Conservation (phyloP, 208 protist genomes). For the Leptomonas pyrrhocoris region DNA sequence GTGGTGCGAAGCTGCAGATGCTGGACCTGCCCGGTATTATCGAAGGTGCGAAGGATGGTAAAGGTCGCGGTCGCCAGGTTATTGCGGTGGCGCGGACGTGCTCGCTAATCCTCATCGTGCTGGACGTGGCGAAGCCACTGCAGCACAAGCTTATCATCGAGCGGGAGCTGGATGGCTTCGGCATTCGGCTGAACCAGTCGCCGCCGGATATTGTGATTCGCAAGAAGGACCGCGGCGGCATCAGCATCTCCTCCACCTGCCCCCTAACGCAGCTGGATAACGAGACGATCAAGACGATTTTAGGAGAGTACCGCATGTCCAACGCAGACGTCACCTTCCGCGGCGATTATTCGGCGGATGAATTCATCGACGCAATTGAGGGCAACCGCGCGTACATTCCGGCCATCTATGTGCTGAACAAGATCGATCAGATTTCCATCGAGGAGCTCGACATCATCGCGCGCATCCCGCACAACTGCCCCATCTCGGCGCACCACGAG, state of each 20-base stretch:
- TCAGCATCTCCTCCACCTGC: conserved; percentile 90
- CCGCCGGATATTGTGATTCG: conserved; percentile 97
- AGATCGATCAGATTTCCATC: conserved; percentile 98
- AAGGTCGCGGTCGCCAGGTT: conserved; percentile 98
- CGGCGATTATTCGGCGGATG: conserved; percentile 95
- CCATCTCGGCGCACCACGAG: conserved; percentile 95
- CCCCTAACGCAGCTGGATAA: conserved; percentile 88
- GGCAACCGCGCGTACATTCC: conserved; percentile 97
- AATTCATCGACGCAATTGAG: conserved; percentile 98
- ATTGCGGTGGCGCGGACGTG: conserved; percentile 97
- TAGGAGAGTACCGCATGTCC: conserved; percentile 95
- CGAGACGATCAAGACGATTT: conserved; percentile 93
- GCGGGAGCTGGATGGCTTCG: conserved; percentile 98
- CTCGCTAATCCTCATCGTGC: conserved; percentile 98
- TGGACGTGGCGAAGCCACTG: conserved; percentile 98
- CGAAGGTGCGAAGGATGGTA: conserved; percentile 99
- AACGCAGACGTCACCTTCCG: conserved; percentile 96
- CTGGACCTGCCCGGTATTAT: conserved; percentile 99
- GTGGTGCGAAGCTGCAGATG: conserved; percentile 95
- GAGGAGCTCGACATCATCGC: conserved; percentile 97
- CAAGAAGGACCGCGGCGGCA: conserved; percentile 94
- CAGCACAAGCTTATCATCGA: conserved; percentile 96
- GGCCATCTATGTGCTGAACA: conserved; percentile 98
- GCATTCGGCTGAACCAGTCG: conserved; percentile 98
- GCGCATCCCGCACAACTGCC: conserved; percentile 96